These are phyloP conservation scores for Mortierella sp. DNA, from an alignment of 371 early-diverging fungal genomes.

Conservation along the genomic window DNA sequence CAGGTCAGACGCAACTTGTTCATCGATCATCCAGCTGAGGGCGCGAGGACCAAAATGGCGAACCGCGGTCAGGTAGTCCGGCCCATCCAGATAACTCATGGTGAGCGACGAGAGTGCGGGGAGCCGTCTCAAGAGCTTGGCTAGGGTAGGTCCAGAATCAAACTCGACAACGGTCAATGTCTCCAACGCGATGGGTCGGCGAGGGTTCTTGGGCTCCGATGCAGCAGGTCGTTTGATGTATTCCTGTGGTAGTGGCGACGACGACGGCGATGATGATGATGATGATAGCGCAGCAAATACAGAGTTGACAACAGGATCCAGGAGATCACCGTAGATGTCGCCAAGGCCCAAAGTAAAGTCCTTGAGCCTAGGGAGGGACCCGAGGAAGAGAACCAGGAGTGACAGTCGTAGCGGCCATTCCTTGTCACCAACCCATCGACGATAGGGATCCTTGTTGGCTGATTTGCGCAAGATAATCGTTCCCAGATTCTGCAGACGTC, in stretches of 20 bases:
- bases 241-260: background rate
- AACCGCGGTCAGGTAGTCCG: background rate
- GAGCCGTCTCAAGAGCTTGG: constrained; percentile 5
- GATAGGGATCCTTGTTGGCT: no score
- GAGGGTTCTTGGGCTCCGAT: background rate
- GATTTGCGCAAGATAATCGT: background rate
- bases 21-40: background rate
- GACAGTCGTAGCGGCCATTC: background rate
- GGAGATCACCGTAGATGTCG: background rate
- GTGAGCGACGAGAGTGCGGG: background rate
- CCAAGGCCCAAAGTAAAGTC: background rate
- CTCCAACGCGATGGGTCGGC: background rate
- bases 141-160: background rate
- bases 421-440: background rate
- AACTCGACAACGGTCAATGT: background rate
- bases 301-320: background rate
- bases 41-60: background rate
- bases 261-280: no score
- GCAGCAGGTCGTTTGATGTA: background rate
- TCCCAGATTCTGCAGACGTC: background rate
- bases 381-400: background rate
- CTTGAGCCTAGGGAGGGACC: background rate
- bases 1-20: background rate
- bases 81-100: background rate
- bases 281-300: no score